A percentile compares a stretch with the other conserved stretches of the same genome.
These are phyloP conservation scores for Rhodotorula babjevae DNA, from an alignment of 768 basidiomycete genomes.

Conservation along the genomic window DNA sequence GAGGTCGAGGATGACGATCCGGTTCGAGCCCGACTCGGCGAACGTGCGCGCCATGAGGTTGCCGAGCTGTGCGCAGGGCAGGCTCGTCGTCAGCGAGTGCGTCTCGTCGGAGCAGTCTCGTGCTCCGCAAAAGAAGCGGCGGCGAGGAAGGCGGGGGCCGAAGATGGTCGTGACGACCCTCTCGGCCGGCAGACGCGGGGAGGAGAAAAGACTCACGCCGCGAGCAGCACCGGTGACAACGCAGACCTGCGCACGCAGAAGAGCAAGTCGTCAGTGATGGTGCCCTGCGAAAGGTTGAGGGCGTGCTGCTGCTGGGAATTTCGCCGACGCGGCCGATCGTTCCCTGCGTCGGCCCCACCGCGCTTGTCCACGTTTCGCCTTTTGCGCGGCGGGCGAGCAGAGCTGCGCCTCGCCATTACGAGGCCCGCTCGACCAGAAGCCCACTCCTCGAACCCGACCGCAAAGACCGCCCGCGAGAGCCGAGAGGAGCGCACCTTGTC, in stretches of 20 bases:
- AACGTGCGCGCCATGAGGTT: constrained; percentile 87
- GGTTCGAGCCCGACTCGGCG: constrained; percentile 75
- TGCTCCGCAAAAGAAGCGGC: not conserved
- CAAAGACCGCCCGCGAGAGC: not conserved
- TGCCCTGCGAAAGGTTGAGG: not conserved
- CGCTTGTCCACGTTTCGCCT: too few relatives aligned
- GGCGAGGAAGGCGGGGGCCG: not conserved
- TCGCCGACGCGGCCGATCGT: too few relatives aligned
- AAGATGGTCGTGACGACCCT: not conserved
- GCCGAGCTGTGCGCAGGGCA: constrained; percentile 59
- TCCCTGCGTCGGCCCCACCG: too few relatives aligned
- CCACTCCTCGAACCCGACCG: not conserved
- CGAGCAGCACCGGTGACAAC: constrained; percentile 88
- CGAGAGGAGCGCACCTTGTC: constrained; percentile 50
- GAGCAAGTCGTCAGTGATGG: not conserved
- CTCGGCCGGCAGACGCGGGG: not conserved
- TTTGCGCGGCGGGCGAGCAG: too few relatives aligned
- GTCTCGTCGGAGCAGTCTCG: not conserved
- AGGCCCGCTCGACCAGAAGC: too few relatives aligned
- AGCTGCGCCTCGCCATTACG: too few relatives aligned
- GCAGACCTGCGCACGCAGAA: constrained; percentile 59
- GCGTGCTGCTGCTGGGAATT: too few relatives aligned
- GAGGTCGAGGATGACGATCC: constrained; percentile 75
- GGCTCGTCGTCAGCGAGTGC: too few relatives aligned
- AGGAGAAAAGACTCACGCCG: constrained; percentile 50